A percentile compares a stretch with the other conserved stretches of the same genome.
phyloP scores from a whole-genome alignment of 2,329 filamentous ascomycete species.

The Colletotrichum liriopes region DNA sequence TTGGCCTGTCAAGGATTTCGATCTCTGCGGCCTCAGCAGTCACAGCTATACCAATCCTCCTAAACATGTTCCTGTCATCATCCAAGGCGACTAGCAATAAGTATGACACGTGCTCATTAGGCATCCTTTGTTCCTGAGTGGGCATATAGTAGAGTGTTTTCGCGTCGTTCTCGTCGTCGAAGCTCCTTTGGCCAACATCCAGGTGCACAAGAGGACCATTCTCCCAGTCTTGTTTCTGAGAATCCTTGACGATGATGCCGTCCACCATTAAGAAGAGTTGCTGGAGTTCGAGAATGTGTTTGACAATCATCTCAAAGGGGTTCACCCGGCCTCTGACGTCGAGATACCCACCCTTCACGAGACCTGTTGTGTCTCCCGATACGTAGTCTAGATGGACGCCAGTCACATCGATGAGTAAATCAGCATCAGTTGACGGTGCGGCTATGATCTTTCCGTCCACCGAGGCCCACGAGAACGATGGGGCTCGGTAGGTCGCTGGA shows the following conservation, averaged over 20 bases:
- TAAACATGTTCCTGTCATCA: not conserved
- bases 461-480: conserved; percentile 19
- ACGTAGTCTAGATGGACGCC: not conserved
- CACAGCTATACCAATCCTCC: conserved; percentile 14
- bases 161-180: not conserved
- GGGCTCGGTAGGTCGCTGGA: not conserved
- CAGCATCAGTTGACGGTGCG: rapidly evolving
- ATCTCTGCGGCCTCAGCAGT: conserved; percentile 16
- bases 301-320: conserved; percentile 12
- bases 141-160: conserved; percentile 6
- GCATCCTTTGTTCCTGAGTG: not conserved
- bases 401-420: conserved; percentile 8
- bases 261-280: conserved; percentile 4
- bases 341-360: conserved; percentile 12
- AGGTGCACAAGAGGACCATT: not conserved
- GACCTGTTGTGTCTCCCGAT: not conserved
- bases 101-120: not conserved
- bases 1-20: not conserved
- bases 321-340: not conserved
- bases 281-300: not conserved
- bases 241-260: not conserved
- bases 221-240: not conserved
- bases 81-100: not conserved
- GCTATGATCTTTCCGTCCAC: not conserved
- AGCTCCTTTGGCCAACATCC: conserved; percentile 6